Conservation (phyloP, 179 eudicot species). For the Silene vulgaris region DNA sequence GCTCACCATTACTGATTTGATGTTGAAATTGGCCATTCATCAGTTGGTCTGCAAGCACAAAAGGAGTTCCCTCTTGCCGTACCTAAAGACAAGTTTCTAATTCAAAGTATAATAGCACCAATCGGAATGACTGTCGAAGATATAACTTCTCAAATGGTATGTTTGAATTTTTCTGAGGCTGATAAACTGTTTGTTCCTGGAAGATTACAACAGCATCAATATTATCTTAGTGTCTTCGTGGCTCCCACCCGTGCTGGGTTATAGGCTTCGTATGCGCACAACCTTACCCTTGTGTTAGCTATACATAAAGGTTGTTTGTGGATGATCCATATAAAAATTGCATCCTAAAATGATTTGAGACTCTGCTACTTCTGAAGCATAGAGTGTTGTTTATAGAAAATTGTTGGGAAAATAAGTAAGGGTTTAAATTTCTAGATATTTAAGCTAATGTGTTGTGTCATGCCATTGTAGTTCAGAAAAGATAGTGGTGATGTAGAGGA, state of each 20-base stretch:
- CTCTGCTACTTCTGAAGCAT: no score
- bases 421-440: background rate
- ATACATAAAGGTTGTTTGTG: no score
- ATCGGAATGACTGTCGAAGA: slow-evolving; percentile 24
- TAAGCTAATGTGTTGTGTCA: slow-evolving; percentile 16
- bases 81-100: slow-evolving; percentile 38
- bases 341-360: no score
- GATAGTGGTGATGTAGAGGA: slow-evolving; percentile 33
- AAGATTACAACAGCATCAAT: background rate
- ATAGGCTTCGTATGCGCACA: no score
- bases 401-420: background rate
- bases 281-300: no score
- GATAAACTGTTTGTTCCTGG: background rate
- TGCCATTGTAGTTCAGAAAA: slow-evolving; percentile 40
- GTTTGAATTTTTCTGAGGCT: slow-evolving; percentile 19
- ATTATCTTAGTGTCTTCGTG: background rate
- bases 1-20: slow-evolving; percentile 20
- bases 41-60: slow-evolving; percentile 38
- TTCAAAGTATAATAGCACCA: slow-evolving; percentile 34
- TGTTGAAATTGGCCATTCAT: slow-evolving; percentile 20
- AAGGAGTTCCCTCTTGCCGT: slow-evolving; percentile 27
- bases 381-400: background rate
- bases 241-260: background rate
- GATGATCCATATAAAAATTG: no score
- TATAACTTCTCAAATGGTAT: slow-evolving; percentile 39